These are phyloP conservation scores for Kwoniella bestiolae DNA, from an alignment of 768 basidiomycete genomes.

Conservation along the genomic window DNA sequence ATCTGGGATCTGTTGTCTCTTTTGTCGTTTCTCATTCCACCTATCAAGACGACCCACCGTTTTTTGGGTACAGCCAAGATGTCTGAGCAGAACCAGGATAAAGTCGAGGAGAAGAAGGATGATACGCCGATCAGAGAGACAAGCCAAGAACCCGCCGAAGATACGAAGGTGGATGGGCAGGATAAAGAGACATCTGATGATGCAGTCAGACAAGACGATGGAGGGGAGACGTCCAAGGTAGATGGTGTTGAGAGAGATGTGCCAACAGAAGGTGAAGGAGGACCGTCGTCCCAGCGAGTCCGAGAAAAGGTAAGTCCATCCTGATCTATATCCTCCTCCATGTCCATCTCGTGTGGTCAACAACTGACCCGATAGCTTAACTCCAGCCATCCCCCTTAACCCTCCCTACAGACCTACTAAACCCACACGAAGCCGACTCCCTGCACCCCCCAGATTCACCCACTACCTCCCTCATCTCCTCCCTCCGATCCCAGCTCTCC, in stretches of 20 bases:
- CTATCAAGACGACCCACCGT: neutral
- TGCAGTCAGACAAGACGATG: neutral
- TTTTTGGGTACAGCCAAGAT: neutral
- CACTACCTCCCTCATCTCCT: slow-evolving; percentile 69
- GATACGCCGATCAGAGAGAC: neutral
- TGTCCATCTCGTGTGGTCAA: too few relatives aligned
- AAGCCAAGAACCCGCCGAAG: neutral
- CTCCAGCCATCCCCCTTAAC: slow-evolving; percentile 22
- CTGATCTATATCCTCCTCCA: neutral
- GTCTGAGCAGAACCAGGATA: neutral
- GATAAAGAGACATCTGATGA: neutral
- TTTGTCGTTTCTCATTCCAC: neutral
- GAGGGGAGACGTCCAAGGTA: neutral
- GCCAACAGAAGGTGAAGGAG: slow-evolving; percentile 1
- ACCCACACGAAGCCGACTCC: slow-evolving; percentile 42
- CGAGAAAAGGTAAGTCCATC: slow-evolving; percentile 6
- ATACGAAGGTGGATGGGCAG: neutral
- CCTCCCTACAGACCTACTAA: slow-evolving; percentile 19
- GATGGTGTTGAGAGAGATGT: neutral
- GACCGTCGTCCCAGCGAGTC: neutral
- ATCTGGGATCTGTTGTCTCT: too few relatives aligned
- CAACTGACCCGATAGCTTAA: too few relatives aligned
- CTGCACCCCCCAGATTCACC: slow-evolving; percentile 72
- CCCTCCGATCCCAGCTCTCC: slow-evolving; percentile 77
- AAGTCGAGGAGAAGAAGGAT: neutral